Conservation (phyloP, 2,329 filamentous ascomycete species). For the Plenodomus tracheiphilus region DNA sequence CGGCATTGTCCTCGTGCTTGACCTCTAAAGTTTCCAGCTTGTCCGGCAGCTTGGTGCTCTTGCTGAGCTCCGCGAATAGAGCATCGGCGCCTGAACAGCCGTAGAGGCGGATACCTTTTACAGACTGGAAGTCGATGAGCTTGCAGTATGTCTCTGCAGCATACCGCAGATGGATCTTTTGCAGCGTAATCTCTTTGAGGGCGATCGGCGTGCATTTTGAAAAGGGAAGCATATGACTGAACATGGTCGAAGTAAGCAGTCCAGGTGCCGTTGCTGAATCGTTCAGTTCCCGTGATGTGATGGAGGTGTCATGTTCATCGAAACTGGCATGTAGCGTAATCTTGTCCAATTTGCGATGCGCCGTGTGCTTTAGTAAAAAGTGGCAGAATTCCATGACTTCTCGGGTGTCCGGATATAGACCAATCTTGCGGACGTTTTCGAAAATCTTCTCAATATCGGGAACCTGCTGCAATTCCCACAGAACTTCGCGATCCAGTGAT, state of each 20-base stretch:
- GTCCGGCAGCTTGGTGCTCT: conserved; percentile 49
- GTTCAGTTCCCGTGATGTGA: conserved; percentile 49
- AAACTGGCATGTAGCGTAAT: conserved; percentile 54
- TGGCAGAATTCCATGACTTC: conserved; percentile 51
- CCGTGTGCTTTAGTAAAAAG: conserved; percentile 47
- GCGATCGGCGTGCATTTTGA: conserved; percentile 50
- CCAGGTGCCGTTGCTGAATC: conserved; percentile 53
- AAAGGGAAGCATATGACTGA: conserved; percentile 53
- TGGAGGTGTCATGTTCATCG: conserved; percentile 39
- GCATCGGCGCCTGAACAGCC: conserved; percentile 52
- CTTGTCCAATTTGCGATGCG: conserved; percentile 46
- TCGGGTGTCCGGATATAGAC: conserved; percentile 52
- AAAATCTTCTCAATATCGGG: conserved; percentile 47
- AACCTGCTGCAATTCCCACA: conserved; percentile 49
- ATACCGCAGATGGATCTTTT: conserved; percentile 51
- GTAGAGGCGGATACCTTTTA: conserved; percentile 50
- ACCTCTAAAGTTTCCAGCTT: conserved; percentile 51
- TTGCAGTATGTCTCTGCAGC: conserved; percentile 54
- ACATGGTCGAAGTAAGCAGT: conserved; percentile 51
- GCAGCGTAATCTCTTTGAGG: conserved; percentile 50
- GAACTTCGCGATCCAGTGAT: conserved; percentile 47
- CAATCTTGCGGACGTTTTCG: conserved; percentile 48
- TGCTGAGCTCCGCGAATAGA: conserved; percentile 52
- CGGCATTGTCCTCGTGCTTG: conserved; percentile 53
- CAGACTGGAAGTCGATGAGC: conserved; percentile 49